Conservation (phyloP, 768 basidiomycete genomes). For the Gloeophyllum trabeum region DNA sequence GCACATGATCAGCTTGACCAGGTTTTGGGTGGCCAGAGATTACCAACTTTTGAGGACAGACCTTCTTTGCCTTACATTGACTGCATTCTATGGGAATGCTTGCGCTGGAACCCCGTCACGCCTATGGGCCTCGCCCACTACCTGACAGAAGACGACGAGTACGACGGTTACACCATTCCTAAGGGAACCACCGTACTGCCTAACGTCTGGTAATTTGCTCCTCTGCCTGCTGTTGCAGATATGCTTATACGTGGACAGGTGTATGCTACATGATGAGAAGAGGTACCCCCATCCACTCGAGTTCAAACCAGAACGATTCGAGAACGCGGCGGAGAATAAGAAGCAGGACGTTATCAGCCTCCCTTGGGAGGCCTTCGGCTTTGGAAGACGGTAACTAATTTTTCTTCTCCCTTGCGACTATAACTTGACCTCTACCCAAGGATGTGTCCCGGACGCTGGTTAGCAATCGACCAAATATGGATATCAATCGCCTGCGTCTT, state of each 20-base stretch:
- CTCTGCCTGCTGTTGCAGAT: no score
- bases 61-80: conserved; percentile 10
- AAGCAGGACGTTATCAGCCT: conserved; percentile 4
- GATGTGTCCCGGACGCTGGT: conserved; percentile 11
- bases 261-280: conserved; percentile 8
- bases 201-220: conserved; percentile 11
- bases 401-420: background rate
- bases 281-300: conserved; percentile 9
- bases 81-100: conserved; percentile 5
- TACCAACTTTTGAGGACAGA: conserved; percentile 7
- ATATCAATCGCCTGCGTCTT: conserved; percentile 8
- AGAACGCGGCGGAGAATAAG: conserved; percentile 4
- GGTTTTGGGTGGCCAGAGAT: conserved; percentile 8
- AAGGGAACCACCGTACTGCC: conserved; percentile 7
- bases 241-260: no score
- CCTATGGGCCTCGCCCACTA: conserved; percentile 1
- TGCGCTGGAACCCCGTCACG: conserved; percentile 1
- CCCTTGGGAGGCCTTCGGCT: conserved; percentile 5
- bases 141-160: conserved; percentile 4
- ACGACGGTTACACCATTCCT: conserved; percentile 4
- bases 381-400: conserved; percentile 6
- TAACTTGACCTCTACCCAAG: conserved; percentile 1
- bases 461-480: conserved; percentile 9
- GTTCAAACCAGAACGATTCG: conserved; percentile 13
- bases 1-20: conserved; percentile 10